A percentile compares a stretch with the other conserved stretches of the same genome.
These are phyloP conservation scores for Cerioporus squamosus DNA, from an alignment of 1,284 basidiomycete genomes.

Conservation along the genomic window DNA sequence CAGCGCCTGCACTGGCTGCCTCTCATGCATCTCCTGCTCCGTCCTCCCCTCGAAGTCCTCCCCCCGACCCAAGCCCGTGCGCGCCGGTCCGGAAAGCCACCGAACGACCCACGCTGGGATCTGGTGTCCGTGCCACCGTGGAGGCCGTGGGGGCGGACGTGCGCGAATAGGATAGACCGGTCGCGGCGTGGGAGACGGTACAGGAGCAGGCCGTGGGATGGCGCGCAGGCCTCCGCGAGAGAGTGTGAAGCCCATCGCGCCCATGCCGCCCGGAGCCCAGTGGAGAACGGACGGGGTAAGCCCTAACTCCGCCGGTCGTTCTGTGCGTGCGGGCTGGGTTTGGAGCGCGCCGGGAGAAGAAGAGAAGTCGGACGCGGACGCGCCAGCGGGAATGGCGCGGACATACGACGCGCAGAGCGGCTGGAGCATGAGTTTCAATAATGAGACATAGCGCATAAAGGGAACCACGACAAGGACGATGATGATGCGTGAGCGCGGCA, in stretches of 20 bases:
- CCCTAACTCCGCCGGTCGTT: not conserved
- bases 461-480: too few relatives aligned
- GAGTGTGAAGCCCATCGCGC: not conserved
- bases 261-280: conserved; percentile 7
- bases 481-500: too few relatives aligned
- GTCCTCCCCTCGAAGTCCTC: not conserved
- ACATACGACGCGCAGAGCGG: conserved; percentile 26
- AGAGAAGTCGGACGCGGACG: conserved; percentile 12
- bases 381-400: conserved; percentile 3
- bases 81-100: conserved; percentile 6
- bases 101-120: conserved; percentile 15
- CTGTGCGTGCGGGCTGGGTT: not conserved
- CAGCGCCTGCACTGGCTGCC: conserved; percentile 18
- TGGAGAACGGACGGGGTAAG: conserved; percentile 1
- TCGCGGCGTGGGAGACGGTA: not conserved
- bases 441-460: too few relatives aligned
- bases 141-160: too few relatives aligned
- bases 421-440: conserved; percentile 1
- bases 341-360: not conserved
- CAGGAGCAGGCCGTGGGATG: conserved; percentile 9
- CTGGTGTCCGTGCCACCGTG: conserved; percentile 18
- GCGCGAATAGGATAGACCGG: not conserved
- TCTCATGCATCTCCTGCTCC: not conserved
- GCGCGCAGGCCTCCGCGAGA: conserved; percentile 15
- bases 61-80: not conserved